Conservation (phyloP, 106 monocot species). For the Narthecium ossifragum region DNA sequence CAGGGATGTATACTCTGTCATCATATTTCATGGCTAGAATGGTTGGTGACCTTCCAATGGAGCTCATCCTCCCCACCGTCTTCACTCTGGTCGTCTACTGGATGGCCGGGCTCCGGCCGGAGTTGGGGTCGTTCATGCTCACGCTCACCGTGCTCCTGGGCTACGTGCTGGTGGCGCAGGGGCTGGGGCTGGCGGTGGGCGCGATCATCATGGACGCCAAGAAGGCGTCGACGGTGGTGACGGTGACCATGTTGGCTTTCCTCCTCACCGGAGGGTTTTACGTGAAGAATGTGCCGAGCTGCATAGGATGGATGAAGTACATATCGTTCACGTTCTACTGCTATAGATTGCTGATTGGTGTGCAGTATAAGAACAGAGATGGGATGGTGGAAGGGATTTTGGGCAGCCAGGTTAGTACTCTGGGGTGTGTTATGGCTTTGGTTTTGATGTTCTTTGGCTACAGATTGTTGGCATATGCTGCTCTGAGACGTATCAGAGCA, state of each 20-base stretch:
- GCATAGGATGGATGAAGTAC: slow-evolving; percentile 78
- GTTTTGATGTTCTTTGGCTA: slow-evolving; percentile 62
- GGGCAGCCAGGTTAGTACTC: slow-evolving; percentile 15
- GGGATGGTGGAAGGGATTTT: background rate
- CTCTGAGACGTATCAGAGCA: slow-evolving; percentile 48
- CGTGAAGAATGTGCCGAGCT: slow-evolving; percentile 62
- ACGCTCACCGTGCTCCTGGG: slow-evolving; percentile 57
- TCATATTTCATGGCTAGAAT: slow-evolving; percentile 77
- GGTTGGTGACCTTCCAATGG: slow-evolving; percentile 89
- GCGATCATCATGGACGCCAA: slow-evolving; percentile 83
- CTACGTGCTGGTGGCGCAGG: slow-evolving; percentile 87
- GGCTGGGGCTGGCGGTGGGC: slow-evolving; percentile 65
- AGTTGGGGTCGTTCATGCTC: slow-evolving; percentile 41
- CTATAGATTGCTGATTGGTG: slow-evolving; percentile 55
- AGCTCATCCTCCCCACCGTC: slow-evolving; percentile 64
- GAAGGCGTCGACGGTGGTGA: slow-evolving; percentile 67
- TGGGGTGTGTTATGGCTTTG: slow-evolving; percentile 31
- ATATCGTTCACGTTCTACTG: slow-evolving; percentile 78
- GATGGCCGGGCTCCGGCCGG: slow-evolving; percentile 76
- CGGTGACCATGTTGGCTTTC: slow-evolving; percentile 80
- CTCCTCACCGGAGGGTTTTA: slow-evolving; percentile 74
- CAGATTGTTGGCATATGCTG: slow-evolving; percentile 62
- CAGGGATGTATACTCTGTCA: slow-evolving; percentile 80
- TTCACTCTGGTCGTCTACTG: slow-evolving; percentile 67
- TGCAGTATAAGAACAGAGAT: slow-evolving; percentile 37